These are phyloP conservation scores for Naganishia sp. DNA, from an alignment of 1,284 basidiomycete genomes.

Conservation along the genomic window DNA sequence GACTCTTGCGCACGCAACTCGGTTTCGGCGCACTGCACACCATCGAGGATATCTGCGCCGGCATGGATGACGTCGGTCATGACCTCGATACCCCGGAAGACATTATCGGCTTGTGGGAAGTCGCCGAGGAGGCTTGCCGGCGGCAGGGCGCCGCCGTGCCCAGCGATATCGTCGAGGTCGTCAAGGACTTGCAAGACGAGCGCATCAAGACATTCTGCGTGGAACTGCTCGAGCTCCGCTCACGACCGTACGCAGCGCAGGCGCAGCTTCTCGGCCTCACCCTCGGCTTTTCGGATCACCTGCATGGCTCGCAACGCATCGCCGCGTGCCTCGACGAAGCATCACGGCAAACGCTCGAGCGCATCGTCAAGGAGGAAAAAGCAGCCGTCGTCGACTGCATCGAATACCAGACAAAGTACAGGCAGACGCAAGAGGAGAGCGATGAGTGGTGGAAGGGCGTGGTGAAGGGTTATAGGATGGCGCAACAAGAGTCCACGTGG, in stretches of 20 bases:
- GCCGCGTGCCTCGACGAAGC: not conserved
- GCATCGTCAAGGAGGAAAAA: constrained; percentile 24
- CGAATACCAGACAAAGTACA: constrained; percentile 22
- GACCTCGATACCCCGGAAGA: constrained; percentile 24
- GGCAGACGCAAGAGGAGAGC: constrained; percentile 17
- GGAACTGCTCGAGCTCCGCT: constrained; percentile 33
- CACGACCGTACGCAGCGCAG: constrained; percentile 35
- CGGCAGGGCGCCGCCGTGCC: constrained; percentile 12
- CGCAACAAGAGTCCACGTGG: constrained; percentile 7
- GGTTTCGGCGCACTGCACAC: constrained; percentile 40
- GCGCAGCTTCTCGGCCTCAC: constrained; percentile 33
- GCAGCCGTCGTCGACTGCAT: constrained; percentile 25
- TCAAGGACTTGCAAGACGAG: constrained; percentile 8
- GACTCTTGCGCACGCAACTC: constrained; percentile 38
- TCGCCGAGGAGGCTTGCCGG: constrained; percentile 20
- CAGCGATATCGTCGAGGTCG: constrained; percentile 26
- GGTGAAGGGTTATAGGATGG: constrained; percentile 14
- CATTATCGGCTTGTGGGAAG: constrained; percentile 33
- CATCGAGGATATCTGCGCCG: constrained; percentile 39
- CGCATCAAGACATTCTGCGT: constrained; percentile 30
- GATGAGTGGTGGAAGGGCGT: constrained; percentile 24
- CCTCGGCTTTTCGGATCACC: constrained; percentile 20
- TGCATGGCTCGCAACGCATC: constrained; percentile 20
- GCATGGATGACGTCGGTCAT: constrained; percentile 37
- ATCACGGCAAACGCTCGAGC: constrained; percentile 4